Percentiles rank a stretch among this genome's conserved stretches.
Conservation (phyloP, 257 asterid genomes). For the Jacaranda mimosifolia region DNA sequence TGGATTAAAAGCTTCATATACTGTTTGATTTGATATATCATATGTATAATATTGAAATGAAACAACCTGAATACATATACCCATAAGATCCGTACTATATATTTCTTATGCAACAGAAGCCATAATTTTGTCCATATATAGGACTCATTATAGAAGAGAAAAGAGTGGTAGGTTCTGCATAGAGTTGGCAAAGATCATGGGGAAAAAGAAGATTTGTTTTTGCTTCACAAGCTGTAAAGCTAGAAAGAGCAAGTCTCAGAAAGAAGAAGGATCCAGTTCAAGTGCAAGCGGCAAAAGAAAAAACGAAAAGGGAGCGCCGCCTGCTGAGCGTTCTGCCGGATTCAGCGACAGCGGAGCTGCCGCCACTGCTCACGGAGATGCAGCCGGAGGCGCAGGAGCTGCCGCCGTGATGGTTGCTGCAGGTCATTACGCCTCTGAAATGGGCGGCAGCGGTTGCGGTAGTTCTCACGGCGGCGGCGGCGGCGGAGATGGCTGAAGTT, state of each 20-base stretch:
- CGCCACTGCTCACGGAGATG: not conserved
- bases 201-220: slow-evolving; percentile 4
- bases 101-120: not conserved
- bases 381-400: slow-evolving; percentile 3
- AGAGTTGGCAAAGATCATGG: slow-evolving; percentile 22
- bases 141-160: not conserved
- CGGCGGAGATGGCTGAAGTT: slow-evolving; percentile 27
- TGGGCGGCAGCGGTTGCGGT: slow-evolving; percentile 34
- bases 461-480: slow-evolving; percentile 32
- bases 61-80: too few relatives aligned
- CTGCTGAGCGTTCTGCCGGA: not conserved
- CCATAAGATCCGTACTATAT: too few relatives aligned
- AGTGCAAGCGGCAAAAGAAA: slow-evolving; percentile 12
- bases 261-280: slow-evolving; percentile 16
- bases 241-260: slow-evolving; percentile 13
- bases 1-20: too few relatives aligned
- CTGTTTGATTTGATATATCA: too few relatives aligned
- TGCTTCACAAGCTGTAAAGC: slow-evolving; percentile 35
- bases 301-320: slow-evolving; percentile 16
- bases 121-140: not conserved
- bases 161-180: not conserved
- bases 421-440: slow-evolving; percentile 23
- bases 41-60: too few relatives aligned
- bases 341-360: slow-evolving; percentile 14
- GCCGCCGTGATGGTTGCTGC: slow-evolving; percentile 20